Evolutionary conservation across 2,329 filamentous ascomycete species (phyloP).

Genomic region (Penicillium sp.): DNA sequence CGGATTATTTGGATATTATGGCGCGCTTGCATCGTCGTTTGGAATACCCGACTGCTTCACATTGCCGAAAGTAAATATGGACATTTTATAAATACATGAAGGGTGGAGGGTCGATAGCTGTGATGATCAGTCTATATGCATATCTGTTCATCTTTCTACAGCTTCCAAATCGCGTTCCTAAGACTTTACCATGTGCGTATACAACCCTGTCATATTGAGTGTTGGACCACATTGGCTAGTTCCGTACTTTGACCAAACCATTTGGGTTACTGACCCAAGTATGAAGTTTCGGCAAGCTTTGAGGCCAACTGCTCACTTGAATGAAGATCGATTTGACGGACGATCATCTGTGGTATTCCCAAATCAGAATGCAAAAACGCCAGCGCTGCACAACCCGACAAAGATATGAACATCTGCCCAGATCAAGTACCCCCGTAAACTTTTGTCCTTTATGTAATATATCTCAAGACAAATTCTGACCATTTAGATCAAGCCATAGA

Average conservation of each 20-base stretch:
- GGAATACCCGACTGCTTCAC: constrained; percentile 15
- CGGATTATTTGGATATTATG: constrained; percentile 28
- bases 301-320: background rate
- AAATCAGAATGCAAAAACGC: constrained; percentile 38
- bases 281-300: too few species aligned
- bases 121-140: too few species aligned
- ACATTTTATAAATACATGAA: background rate
- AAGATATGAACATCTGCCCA: constrained; percentile 19
- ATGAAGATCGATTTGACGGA: constrained; percentile 8
- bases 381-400: constrained; percentile 37
- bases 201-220: background rate
- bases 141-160: background rate
- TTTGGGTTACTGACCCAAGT: too few species aligned
- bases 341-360: constrained; percentile 35
- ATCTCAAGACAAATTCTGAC: constrained; percentile 3
- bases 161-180: background rate
- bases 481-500: constrained; percentile 5
- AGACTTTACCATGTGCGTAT: background rate
- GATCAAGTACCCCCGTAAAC: constrained; percentile 17
- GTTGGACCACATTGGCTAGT: too few species aligned
- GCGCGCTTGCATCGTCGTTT: constrained; percentile 28
- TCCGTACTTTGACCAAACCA: too few species aligned
- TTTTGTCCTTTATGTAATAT: constrained; percentile 14
- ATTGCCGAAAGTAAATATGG: constrained; percentile 12
- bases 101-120: background rate